Base-by-base conservation (phyloP, 2,329 filamentous ascomycete species). In the Trichoderma sp. region DNA sequence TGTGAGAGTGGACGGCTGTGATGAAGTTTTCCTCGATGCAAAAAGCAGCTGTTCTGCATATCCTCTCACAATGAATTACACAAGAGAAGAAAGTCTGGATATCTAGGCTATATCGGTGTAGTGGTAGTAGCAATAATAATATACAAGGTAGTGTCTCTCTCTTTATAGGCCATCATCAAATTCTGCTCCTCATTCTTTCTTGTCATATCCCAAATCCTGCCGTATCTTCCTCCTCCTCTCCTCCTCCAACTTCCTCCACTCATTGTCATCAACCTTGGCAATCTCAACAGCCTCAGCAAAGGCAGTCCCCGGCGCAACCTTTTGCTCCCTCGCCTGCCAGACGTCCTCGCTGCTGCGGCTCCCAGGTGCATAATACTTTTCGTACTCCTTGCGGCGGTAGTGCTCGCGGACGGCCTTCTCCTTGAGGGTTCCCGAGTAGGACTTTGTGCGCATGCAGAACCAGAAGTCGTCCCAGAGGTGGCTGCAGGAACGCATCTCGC, bases 391-490 rank as follows among this genome's bases (percentile, higher is more conserved):
- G 74, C 88, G 85, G 74, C 89, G 85, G 82, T 95, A 93, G 81
- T 91, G 89, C 62, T 89, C 89, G 73, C 86, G 85, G 70, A 97
- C 87, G 76, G 86, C 85, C 67, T 85, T 87, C 73, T 88, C 89
- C 77, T 89, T 89, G 75, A 89, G 83, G 57, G 86, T 82, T 28
- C 88, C 87, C 0, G 86, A 81, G 78, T 90, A 90, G 2, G 87
- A 86, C 77, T 92, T 90, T 47, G 90, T 91, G 74, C 93, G 91
- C 95, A 98, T 98, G 86, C 96, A 99, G 84, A 98, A 95, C 93
- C 95, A 97, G 82, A 97, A 98, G 81, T 97, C 93, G 73, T 91
- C 88, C 94, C 95, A 98, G 74, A 94, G 91, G 75, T 97, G 92
- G 73, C 86, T 89, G 86, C 96, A 99, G 4, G 88, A 87, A 58